phyloP scores from a whole-genome alignment of 2,329 filamentous ascomycete genomes.

The Phyllosticta citriasiana region DNA sequence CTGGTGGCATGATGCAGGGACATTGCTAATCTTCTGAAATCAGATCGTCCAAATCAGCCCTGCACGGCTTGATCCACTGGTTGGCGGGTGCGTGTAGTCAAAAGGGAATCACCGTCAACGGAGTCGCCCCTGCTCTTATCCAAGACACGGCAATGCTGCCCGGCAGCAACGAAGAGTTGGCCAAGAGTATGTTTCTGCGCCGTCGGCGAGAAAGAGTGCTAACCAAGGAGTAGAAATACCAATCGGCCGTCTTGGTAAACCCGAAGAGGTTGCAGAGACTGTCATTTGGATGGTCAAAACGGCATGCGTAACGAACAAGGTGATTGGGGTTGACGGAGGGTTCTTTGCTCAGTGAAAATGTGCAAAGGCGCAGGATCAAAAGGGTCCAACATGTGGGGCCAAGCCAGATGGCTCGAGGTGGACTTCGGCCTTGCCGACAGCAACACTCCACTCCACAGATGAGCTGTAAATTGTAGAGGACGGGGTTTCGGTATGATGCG shows the following conservation, averaged over 20 bases:
- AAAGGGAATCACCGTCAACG: slow-evolving; percentile 39
- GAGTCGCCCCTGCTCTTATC: slow-evolving; percentile 39
- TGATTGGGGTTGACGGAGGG: slow-evolving; percentile 18
- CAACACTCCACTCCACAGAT: neutral
- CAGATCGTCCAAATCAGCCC: slow-evolving; percentile 30
- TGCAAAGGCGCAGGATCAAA: neutral
- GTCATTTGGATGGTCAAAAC: slow-evolving; percentile 39
- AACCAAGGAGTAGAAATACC: slow-evolving; percentile 27
- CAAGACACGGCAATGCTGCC: slow-evolving; percentile 37
- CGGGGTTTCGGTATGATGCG: too few species aligned
- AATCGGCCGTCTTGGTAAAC: slow-evolving; percentile 34
- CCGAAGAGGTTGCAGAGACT: slow-evolving; percentile 39
- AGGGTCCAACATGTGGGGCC: neutral
- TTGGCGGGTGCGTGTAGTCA: slow-evolving; percentile 32
- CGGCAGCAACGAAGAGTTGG: slow-evolving; percentile 24
- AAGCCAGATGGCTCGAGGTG: neutral
- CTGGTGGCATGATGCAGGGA: neutral
- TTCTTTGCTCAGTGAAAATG: slow-evolving; percentile 16
- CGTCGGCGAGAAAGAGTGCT: neutral
- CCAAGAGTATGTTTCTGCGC: slow-evolving; percentile 20
- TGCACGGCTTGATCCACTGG: slow-evolving; percentile 40
- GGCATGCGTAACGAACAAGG: slow-evolving; percentile 38
- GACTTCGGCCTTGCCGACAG: neutral
- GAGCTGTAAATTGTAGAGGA: neutral
- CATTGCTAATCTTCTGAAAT: neutral